Percentiles rank a stretch among this genome's conserved stretches.
Conservation (phyloP, 176 grass and related monocot genomes). For the Raddia distichophylla region DNA sequence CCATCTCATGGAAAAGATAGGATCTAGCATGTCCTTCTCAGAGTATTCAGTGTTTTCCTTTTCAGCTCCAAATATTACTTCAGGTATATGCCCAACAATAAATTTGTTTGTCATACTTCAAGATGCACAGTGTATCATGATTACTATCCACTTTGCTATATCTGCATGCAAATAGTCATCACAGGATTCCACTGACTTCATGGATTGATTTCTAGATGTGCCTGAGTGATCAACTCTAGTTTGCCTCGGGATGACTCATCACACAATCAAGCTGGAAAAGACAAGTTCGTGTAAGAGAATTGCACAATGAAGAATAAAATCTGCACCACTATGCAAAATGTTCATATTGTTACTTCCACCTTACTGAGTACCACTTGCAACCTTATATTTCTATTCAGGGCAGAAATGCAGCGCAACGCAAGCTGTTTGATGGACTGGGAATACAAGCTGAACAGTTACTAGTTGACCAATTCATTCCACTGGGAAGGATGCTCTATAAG, state of each 20-base stretch:
- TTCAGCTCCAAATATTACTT: conserved; percentile 89
- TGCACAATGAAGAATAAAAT: no score
- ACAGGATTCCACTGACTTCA: no score
- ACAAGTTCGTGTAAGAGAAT: not conserved
- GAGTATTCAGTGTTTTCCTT: conserved; percentile 88
- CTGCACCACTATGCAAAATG: no score
- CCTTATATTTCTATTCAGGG: no score
- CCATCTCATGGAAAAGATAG: conserved; percentile 95
- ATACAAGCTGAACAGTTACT: no score
- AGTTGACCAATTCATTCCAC: no score
- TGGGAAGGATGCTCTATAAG: no score
- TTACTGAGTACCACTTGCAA: no score
- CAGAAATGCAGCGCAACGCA: no score
- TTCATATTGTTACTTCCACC: no score
- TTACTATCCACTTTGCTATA: not conserved
- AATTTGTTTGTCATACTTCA: conserved; percentile 7
- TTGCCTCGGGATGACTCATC: not conserved
- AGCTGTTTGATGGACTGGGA: no score
- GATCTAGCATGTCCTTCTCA: conserved; percentile 75
- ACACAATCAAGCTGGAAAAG: not conserved
- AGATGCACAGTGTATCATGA: not conserved
- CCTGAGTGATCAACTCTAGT: not conserved
- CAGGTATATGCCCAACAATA: conserved; percentile 52
- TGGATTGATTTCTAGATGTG: not conserved
- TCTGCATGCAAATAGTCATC: not conserved